A percentile compares a stretch with the other conserved stretches of the same genome.
Conservation (phyloP, 148 eudicot genomes). For the Pouteria glomerata region DNA sequence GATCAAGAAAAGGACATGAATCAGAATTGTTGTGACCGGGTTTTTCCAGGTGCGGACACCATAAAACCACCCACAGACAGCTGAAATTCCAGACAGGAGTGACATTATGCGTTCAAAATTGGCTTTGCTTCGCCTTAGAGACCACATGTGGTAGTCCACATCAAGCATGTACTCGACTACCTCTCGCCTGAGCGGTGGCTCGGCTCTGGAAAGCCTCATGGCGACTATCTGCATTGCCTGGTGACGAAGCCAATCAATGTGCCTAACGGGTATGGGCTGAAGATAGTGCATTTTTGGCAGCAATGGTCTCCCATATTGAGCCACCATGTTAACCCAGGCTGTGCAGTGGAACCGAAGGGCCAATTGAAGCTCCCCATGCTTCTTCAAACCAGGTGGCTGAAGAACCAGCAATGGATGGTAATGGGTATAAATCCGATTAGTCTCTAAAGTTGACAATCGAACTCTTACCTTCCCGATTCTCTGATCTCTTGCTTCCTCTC, state of each 20-base stretch:
- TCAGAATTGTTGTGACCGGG: constrained; percentile 76
- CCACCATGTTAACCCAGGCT: constrained; percentile 91
- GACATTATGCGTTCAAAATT: constrained; percentile 78
- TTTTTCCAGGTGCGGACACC: constrained; percentile 79
- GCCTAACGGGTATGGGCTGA: constrained; percentile 70
- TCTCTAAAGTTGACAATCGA: constrained; percentile 75
- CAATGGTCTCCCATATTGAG: constrained; percentile 72
- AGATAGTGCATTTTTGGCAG: constrained; percentile 96
- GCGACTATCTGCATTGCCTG: constrained; percentile 94
- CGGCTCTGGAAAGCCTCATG: constrained; percentile 57
- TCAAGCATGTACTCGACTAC: constrained; percentile 87
- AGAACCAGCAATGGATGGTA: constrained; percentile 79
- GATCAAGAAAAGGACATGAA: constrained; percentile 74
- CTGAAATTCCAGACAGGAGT: constrained; percentile 55
- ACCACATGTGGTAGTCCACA: constrained; percentile 81
- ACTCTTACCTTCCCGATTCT: constrained; percentile 87
- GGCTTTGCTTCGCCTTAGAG: constrained; percentile 83
- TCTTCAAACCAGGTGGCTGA: constrained; percentile 59
- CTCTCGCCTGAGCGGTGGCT: constrained; percentile 82
- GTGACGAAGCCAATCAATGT: constrained; percentile 81
- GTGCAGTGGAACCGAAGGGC: constrained; percentile 80
- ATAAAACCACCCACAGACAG: constrained; percentile 54
- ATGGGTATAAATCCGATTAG: constrained; percentile 76
- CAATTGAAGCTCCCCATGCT: constrained; percentile 87
- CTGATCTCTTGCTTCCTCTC: constrained; percentile 57